Evolutionary conservation across 2,329 filamentous ascomycete genomes (phyloP).

Genomic region (Penicillium sp.): DNA sequence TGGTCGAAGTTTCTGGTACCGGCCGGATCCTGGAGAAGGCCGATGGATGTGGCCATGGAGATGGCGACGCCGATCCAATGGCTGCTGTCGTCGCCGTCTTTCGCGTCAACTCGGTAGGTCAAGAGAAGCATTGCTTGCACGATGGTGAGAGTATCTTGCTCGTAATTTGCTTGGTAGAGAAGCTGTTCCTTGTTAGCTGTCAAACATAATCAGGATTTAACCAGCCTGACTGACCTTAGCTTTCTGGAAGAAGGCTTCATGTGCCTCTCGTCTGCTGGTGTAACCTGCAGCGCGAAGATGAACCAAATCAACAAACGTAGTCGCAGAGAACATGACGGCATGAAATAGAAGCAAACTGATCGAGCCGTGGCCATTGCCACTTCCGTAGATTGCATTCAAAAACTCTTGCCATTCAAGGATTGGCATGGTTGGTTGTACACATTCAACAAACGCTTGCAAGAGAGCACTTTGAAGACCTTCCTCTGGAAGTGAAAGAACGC

Average conservation of each 20-base stretch:
- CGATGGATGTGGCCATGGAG: conserved; percentile 12
- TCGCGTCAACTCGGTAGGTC: conserved; percentile 12
- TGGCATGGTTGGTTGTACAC: conserved; percentile 84
- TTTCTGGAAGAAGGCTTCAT: conserved; percentile 79
- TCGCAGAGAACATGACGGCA: conserved; percentile 82
- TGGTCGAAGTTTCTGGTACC: neutral
- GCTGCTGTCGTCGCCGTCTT: conserved; percentile 14
- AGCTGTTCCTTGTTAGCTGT: conserved; percentile 1
- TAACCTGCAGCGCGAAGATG: conserved; percentile 71
- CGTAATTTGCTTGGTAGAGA: conserved; percentile 11
- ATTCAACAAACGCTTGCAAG: conserved; percentile 73
- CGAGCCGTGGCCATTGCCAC: conserved; percentile 56
- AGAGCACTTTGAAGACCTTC: conserved; percentile 68
- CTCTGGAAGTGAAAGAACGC: conserved; percentile 69
- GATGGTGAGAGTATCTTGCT: conserved; percentile 7
- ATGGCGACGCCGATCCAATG: conserved; percentile 12
- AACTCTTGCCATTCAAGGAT: conserved; percentile 63
- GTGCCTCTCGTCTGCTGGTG: conserved; percentile 67
- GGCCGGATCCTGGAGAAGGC: conserved; percentile 10
- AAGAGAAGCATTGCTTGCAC: conserved; percentile 14
- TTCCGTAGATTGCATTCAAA: conserved; percentile 50
- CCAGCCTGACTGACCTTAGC: conserved; percentile 5
- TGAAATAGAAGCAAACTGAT: conserved; percentile 80
- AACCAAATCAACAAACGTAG: conserved; percentile 74
- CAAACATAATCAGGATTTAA: neutral